Percentiles rank a stretch among this genome's conserved stretches.
These are phyloP conservation scores for Rhododendron ovatum DNA, from an alignment of 148 eudicot genomes.

Conservation along the genomic window DNA sequence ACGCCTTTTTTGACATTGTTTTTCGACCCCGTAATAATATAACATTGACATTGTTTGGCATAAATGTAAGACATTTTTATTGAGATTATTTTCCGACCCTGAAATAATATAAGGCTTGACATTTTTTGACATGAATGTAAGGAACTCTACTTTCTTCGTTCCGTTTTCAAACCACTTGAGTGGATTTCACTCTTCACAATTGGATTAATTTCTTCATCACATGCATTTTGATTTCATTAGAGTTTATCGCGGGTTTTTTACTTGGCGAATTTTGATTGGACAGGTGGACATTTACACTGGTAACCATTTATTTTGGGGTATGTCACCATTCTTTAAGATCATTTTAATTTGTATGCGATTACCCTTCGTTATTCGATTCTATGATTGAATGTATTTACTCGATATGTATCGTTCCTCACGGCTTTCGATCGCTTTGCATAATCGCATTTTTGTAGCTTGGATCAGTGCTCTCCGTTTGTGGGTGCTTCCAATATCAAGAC, in stretches of 20 bases:
- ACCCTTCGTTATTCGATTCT: too few species aligned
- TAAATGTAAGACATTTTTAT: too few species aligned
- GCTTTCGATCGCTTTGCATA: background rate
- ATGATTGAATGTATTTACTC: background rate
- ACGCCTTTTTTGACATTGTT: background rate
- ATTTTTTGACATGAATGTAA: background rate
- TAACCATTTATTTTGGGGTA: slow-evolving; percentile 90
- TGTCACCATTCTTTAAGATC: background rate
- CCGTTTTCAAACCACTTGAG: background rate
- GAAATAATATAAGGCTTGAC: background rate
- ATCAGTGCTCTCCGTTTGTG: slow-evolving; percentile 64
- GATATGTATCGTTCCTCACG: background rate
- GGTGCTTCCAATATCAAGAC: slow-evolving; percentile 61
- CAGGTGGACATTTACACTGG: slow-evolving; percentile 91
- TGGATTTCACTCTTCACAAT: background rate
- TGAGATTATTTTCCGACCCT: too few species aligned
- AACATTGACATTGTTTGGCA: too few species aligned
- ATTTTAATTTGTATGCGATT: background rate
- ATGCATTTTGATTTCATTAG: background rate
- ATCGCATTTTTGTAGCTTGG: slow-evolving; percentile 52
- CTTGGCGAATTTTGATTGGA: slow-evolving; percentile 31
- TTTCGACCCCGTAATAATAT: background rate
- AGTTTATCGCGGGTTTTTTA: background rate
- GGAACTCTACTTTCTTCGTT: background rate
- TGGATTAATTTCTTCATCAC: background rate